Conservation (phyloP, 352 stramenopile genomes). For the Elongisporangium undulatum region DNA sequence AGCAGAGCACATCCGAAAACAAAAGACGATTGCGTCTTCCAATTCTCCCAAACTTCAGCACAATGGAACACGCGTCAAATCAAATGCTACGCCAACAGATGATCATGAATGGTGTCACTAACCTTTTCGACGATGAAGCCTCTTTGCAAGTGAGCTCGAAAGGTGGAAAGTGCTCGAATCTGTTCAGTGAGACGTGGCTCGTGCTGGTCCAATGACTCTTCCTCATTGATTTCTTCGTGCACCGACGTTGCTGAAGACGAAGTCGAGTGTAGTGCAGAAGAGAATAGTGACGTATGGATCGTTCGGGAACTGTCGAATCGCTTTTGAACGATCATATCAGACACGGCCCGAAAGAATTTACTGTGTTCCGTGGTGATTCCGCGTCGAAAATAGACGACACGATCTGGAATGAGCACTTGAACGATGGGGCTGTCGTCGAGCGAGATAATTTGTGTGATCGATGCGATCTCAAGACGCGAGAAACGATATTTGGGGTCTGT, state of each 20-base stretch:
- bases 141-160: slow-evolving; percentile 31
- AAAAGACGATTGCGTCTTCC: slow-evolving; percentile 35
- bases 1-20: slow-evolving; percentile 28
- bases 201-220: background rate
- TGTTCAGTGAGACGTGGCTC: background rate
- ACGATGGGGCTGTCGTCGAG: background rate
- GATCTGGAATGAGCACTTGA: background rate
- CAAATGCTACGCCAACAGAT: background rate
- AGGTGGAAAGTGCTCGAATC: slow-evolving; percentile 13
- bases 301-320: background rate
- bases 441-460: background rate
- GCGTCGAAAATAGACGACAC: background rate
- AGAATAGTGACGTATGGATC: background rate
- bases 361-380: background rate
- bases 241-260: background rate
- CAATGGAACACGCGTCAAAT: background rate
- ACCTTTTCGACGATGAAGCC: slow-evolving; percentile 49
- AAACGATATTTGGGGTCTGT: background rate
- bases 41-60: slow-evolving; percentile 25
- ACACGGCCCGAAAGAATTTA: background rate
- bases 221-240: background rate
- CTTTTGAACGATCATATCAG: background rate
- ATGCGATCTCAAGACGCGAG: background rate
- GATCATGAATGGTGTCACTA: background rate
- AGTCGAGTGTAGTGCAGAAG: background rate